These are phyloP conservation scores for Pseudotsuga menziesii DNA, from an alignment of 75 land plant species.

Conservation along the genomic window DNA sequence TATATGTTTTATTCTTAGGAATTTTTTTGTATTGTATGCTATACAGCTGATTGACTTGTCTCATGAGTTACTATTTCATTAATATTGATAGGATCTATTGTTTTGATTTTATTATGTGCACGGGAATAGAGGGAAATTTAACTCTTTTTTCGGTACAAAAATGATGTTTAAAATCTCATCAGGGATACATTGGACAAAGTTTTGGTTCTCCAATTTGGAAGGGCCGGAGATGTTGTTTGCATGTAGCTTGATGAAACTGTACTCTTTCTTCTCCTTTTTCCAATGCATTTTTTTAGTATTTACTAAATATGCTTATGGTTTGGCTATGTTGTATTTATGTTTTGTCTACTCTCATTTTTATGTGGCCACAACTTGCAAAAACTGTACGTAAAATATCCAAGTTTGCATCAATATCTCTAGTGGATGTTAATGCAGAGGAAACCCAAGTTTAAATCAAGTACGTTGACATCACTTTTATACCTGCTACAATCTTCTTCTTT, in stretches of 20 bases:
- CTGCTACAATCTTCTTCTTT: slow-evolving; percentile 19
- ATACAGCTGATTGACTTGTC: too few relatives aligned
- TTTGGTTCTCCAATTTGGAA: slow-evolving; percentile 78
- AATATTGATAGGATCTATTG: too few relatives aligned
- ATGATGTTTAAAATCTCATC: slow-evolving; percentile 51
- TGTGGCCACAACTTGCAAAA: too few relatives aligned
- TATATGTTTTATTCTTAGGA: too few relatives aligned
- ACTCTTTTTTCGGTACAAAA: too few relatives aligned
- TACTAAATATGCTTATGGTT: not conserved
- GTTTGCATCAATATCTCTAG: slow-evolving; percentile 56
- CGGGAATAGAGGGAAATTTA: not conserved
- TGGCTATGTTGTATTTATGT: not conserved
- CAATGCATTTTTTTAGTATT: not conserved
- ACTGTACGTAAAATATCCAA: too few relatives aligned
- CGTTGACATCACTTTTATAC: slow-evolving; percentile 55
- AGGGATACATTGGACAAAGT: slow-evolving; percentile 83
- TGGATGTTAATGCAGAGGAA: slow-evolving; percentile 80
- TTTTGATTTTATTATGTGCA: too few relatives aligned
- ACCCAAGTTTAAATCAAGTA: slow-evolving; percentile 80
- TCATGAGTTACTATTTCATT: too few relatives aligned
- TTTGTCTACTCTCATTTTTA: not conserved
- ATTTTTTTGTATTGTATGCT: too few relatives aligned
- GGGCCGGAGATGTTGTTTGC: slow-evolving; percentile 56
- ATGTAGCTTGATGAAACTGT: slow-evolving; percentile 86
- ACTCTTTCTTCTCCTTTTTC: slow-evolving; percentile 3